Base-by-base conservation (phyloP, 176 grass and related monocot species). In the Eragrostis nindensis region DNA sequence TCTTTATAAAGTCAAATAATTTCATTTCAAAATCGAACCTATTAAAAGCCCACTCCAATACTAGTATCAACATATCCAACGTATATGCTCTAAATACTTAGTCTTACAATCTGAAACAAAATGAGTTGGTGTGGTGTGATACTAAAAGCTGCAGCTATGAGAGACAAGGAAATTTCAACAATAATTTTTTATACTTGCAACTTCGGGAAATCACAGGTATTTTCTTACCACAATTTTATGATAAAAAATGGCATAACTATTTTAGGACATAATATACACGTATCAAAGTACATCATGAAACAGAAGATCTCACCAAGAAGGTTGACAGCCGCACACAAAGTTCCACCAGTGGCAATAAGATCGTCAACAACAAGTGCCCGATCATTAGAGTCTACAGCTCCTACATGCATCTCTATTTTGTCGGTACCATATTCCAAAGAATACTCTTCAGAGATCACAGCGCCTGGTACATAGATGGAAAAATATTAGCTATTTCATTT, bases 381-480 rank as follows among this genome's bases (percentile, higher is more conserved):
- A 27, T 91, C 92, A 44, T 86, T 90, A 26, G 86, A 57, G 54
- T 93, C 81, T 25, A 95, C 90, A 71, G 96, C 96, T 78, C 90
- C 96, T 77, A 99, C 92, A 82, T 99, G 96, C 90, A 99, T 99
- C 82, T 99, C 92, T 22, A 99, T 95, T 66, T 40, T 87, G 86
- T 99, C 96, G 1, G 90, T 99, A 66, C 92, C 96, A 26, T 95
- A 99, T 86, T 99, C 96, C 15, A 99, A 78, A 19, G 92, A 82
- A 67, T 99, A 99, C 22, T 95, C 96, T 80, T 99, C 92, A 0
- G 86, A 93, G 62, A 99, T 95, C 41, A 99, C 96, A 84, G 90
- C 87, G 74, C 96, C 96, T 99, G 68, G 45, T 62, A 90, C 71
- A 86, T 19, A 55, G 27, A 75, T 41, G 49, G 78, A 83, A 88